Base-by-base conservation (phyloP, 2,329 filamentous ascomycete genomes). In the Paracorniculantispora psalliotae region DNA sequence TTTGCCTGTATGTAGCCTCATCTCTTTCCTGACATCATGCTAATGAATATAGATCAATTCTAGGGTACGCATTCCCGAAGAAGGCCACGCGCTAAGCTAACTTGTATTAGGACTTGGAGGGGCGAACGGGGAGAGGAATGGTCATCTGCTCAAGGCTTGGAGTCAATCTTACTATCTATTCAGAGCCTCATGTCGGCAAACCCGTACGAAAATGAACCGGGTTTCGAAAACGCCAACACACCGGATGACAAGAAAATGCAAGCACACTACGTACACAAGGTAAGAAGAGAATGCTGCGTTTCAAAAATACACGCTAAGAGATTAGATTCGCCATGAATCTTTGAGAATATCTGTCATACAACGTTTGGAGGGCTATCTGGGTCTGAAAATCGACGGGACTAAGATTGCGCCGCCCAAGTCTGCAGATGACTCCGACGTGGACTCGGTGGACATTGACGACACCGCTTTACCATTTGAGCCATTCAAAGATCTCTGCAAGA, bases 151-250 rank as follows among this genome's bases (percentile, higher is more conserved):
- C 94, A 97, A 72, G 93, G 94, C 7, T 79, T 99, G 1, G 94
- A 97, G 72, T 97, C 93, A 1, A 91, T 97, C 51, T 75, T 99
- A 50, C 84, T 97, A 56, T 97, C 93, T 5, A 97, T 99, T 59
- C 94, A 99, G 73, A 97, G 92, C 71, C 79, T 99, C 47, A 92
- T 99, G 88, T 96, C 92, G 1, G 77, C 85, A 28, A 96, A 97
- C 66, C 94, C 93, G 0, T 97, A 96, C 73, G 91, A 94, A 70
- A 97, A 97, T 67, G 94, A 99, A 71, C 94, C 94, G 1, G 94
- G 94, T 6, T 97, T 91, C 66, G 93, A 97, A 71, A 82, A 89
- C 61, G 83, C 87, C 13, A 88, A 87, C 48, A 80, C 83, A 9
- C 75, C 80, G 1, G 75, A 80, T 4, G 91, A 96, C 71, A 88